These are phyloP conservation scores for Metschnikowia dekortorum DNA, from an alignment of 805 yeast genomes.

Conservation along the genomic window DNA sequence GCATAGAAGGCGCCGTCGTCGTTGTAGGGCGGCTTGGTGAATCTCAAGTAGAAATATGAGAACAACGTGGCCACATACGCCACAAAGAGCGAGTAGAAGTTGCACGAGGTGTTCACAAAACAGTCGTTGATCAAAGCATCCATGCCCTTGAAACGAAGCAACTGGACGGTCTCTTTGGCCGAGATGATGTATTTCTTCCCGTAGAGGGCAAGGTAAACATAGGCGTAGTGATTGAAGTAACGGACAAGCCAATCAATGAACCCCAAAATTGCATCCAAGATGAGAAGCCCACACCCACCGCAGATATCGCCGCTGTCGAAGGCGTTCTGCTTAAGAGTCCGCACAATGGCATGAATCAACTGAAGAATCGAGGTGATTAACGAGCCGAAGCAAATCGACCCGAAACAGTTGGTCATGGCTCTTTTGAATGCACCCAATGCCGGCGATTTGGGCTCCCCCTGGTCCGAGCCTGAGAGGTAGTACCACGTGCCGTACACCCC, in stretches of 20 bases:
- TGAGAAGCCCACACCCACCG: conserved; percentile 48
- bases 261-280: conserved; percentile 57
- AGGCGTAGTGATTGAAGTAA: conserved; percentile 89
- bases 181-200: conserved; percentile 73
- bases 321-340: conserved; percentile 48
- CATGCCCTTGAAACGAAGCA: conserved; percentile 74
- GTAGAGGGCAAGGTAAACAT: conserved; percentile 80
- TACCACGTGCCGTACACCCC: conserved; percentile 93
- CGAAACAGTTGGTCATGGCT: conserved; percentile 81
- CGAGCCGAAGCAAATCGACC: conserved; percentile 86
- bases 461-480: conserved; percentile 68
- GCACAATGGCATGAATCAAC: conserved; percentile 53
- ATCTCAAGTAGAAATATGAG: conserved; percentile 60
- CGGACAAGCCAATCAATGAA: conserved; percentile 74
- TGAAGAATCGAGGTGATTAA: conserved; percentile 69
- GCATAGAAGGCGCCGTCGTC: conserved; percentile 57
- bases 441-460: conserved; percentile 74
- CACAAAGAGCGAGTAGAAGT: conserved; percentile 69
- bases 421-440: conserved; percentile 77
- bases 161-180: conserved; percentile 77
- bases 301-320: conserved; percentile 48
- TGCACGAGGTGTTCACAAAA: conserved; percentile 70
- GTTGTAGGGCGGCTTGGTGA: conserved; percentile 67
- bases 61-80: conserved; percentile 59
- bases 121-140: conserved; percentile 84